Evolutionary conservation across 106 monocot species (phyloP).

Genomic region (Platanthera guangdongensis): DNA sequence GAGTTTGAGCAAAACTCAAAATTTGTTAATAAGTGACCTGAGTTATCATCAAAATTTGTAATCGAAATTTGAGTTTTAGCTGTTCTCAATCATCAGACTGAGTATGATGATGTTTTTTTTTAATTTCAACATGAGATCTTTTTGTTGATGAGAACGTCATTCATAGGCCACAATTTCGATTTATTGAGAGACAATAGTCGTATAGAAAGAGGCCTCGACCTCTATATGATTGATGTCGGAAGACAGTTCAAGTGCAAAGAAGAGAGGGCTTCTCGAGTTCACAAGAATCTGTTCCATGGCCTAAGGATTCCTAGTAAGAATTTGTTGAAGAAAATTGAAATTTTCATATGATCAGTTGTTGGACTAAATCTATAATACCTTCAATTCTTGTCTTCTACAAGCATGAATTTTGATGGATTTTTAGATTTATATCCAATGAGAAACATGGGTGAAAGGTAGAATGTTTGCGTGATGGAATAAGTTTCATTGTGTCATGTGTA

Average conservation of each 20-base stretch:
- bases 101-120: neutral
- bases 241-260: slow-evolving; percentile 72
- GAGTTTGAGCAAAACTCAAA: too few relatives aligned
- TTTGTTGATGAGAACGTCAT: slow-evolving; percentile 86
- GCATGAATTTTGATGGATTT: too few relatives aligned
- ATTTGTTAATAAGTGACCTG: too few relatives aligned
- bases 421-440: too few relatives aligned
- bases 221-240: slow-evolving; percentile 62
- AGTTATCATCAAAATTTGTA: too few relatives aligned
- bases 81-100: neutral
- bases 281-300: neutral
- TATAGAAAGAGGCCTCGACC: slow-evolving; percentile 56
- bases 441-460: too few relatives aligned
- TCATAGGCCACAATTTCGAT: slow-evolving; percentile 79
- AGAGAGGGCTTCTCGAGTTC: slow-evolving; percentile 22
- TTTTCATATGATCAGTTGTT: neutral
- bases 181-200: slow-evolving; percentile 68
- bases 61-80: too few relatives aligned
- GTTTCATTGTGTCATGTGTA: too few relatives aligned
- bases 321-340: neutral
- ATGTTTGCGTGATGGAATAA: too few relatives aligned
- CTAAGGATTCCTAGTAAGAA: neutral
- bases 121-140: slow-evolving; percentile 67
- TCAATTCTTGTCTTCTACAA: too few relatives aligned
- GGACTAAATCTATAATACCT: neutral